Evolutionary conservation across 805 yeast genomes (phyloP), one percentile per base, ranked within the genome.

Genomic region (Kluyveromyces siamensis): DNA sequence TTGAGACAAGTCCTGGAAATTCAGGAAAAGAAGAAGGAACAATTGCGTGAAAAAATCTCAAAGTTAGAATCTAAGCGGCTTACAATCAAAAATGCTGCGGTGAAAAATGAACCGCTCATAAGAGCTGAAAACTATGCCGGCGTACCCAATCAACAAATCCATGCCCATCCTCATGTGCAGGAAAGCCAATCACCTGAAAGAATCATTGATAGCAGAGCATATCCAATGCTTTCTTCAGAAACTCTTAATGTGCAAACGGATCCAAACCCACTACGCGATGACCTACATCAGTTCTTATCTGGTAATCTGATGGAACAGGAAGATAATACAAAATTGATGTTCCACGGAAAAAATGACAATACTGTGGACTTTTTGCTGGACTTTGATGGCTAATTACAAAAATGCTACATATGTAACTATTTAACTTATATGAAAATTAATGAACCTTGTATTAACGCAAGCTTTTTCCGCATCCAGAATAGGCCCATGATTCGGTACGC

Each of bases 1-100:
- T 71, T 88, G 52, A 75, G 79, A 52, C 74, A 76, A 47, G 87
- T 85, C 6, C 67, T 83, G 57, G 68, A 70, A 7, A 69, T 70
- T 45, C 93, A 85, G 61, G 78, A 76, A 39, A 62, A 63, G 21
- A 68, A 81, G 50, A 65, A 74, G 47, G 62, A 55, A 1, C 68
- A 71, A 18, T 62, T 84, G 33, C 58, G 67, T 17, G 48, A 59
- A 1, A 71, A 71, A 48, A 69, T 76, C 11, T 52, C 60, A 14
- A 70, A 71, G 50, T 45, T 72, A 40, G 66, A 67, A 37, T 55
- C 58, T 21, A 49, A 53, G 40, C 47, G 49, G 37, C 25, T 37
- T 27, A 18, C 33, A 21, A 46, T 37, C 19, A 44, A 40, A 11
- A 44, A 37, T 21, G 11, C 50, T 21, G 47, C 41, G 40, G 35